Evolutionary conservation across 176 grass and related monocot genomes (phyloP), one percentile per base, ranked within the genome.

Genomic region (Saccharum spontaneum): DNA sequence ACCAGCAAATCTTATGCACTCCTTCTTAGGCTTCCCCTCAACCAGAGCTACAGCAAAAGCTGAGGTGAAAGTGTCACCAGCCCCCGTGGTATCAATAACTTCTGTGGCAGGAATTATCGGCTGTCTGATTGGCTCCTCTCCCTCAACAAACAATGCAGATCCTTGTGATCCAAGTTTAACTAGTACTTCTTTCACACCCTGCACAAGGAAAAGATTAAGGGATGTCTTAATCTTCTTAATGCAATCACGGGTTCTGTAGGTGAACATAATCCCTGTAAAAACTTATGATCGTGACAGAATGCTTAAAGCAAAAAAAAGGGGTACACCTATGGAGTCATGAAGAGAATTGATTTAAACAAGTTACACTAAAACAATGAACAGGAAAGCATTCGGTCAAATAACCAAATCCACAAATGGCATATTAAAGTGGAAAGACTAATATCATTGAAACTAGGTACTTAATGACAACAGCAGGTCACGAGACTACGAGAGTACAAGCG

Each of bases 1-100:
- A 99, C 94, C 91, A 86, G 94, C 91, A 89, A 96, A 99, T 96
- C 79, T 69, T 88, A 96, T 89, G 88, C 94, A 99, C 63, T 99
- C 88, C 66, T 88, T 67, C 79, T 92, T 92, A 46, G 97, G 79
- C 81, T 92, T 97, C 69, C 90, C 88, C 76, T 99, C 94, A 24
- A 99, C 91, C 50, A 96, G 75, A 76, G 97, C 90, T 83, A 99
- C 97, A 39, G 91, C 87, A 88, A 99, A 99, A 73, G 97, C 97
- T 60, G 97, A 94, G 69, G 97, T 96, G 84, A 99, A 99, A 67
- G 94, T 99, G 76, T 94, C 97, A 55, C 94, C 97, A 20, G 97
- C 97, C 49, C 97, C 97, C 1, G 91, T 99, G 22, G 97, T 94
- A 79, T 99, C 94, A 33, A 96, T 81, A 66, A 96, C 94, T 86